A percentile compares a stretch with the other conserved stretches of the same genome.
Evolutionary conservation across 2,329 filamentous ascomycete genomes (phyloP).

Genomic region (Laburnicola sp.): DNA sequence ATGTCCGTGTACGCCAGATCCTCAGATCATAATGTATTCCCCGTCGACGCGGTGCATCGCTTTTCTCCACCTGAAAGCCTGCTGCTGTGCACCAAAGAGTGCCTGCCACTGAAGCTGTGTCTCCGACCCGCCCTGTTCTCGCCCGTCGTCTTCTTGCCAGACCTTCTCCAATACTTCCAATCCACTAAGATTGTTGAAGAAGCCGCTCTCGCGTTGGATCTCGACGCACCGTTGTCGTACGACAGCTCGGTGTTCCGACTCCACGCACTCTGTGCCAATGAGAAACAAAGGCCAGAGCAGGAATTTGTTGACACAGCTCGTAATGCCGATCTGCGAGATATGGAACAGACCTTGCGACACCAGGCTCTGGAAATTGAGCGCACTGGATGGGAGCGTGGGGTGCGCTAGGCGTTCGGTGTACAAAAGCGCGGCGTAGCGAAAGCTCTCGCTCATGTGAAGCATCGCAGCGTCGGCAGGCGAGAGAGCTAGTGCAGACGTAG

Average conservation of each 20-base stretch:
- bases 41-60: constrained; percentile 56
- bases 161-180: constrained; percentile 83
- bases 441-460: constrained; percentile 82
- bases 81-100: constrained; percentile 31
- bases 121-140: constrained; percentile 27
- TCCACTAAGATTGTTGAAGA: constrained; percentile 88
- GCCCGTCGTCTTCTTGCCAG: constrained; percentile 64
- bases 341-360: constrained; percentile 83
- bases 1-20: not conserved
- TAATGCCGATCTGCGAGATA: constrained; percentile 75
- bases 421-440: constrained; percentile 84
- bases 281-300: constrained; percentile 93
- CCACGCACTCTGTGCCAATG: constrained; percentile 84
- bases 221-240: constrained; percentile 80
- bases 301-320: constrained; percentile 78
- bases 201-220: constrained; percentile 85
- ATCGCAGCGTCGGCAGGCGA: constrained; percentile 69
- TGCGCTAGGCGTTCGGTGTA: constrained; percentile 87
- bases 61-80: constrained; percentile 53
- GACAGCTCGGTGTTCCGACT: constrained; percentile 74
- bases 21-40: constrained; percentile 56
- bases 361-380: constrained; percentile 79
- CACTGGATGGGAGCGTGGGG: constrained; percentile 70
- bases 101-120: constrained; percentile 22
- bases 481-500: constrained; percentile 30